Base-by-base conservation (phyloP, 2,329 filamentous ascomycete species). In the Magnaporthiopsis rhizophila region DNA sequence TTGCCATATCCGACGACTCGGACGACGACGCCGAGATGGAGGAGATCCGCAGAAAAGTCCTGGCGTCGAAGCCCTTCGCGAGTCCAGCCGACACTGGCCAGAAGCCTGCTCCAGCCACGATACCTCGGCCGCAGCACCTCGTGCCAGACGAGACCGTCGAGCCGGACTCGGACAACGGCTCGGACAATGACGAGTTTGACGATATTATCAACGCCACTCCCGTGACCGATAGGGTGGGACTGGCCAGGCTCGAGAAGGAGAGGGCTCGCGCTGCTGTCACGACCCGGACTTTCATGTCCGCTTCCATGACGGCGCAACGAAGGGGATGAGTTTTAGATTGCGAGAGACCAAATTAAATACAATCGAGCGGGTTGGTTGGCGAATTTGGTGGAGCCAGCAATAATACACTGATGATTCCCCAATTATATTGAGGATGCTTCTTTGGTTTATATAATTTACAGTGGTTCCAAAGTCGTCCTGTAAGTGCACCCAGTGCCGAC, bases 131-230 rank as follows among this genome's bases (percentile, higher is more conserved):
- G 1, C 81, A 85, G 65, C 76, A 78, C 58, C 74, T 81, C 64
- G 80, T 81, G 45, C 81, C 83, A 0, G 89, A 91, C 65, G 85
- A 86, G 0, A 86, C 91, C 63, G 84, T 84, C 3, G 86, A 89
- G 71, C 87, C 89, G 1, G 90, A 90, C 66, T 91, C 88, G 3
- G 89, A 92, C 67, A 85, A 89, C 64, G 83, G 79, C 12, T 86
- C 81, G 1, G 84, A 86, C 21, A 89, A 95, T 64, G 89, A 90
- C 60, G 89, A 92, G 62, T 97, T 98, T 72, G 94, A 98, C 72
- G 89, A 89, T 69, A 96, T 99, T 75, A 96, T 97, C 72, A 87
- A 93, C 69, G 94, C 95, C 0, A 94, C 91, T 3, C 92, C 92
- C 0, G 86, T 96, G 24, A 97, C 93, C 0, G 94, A 97, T 74